These are phyloP conservation scores for Corymbia calophylla DNA, from an alignment of 441 rosid genomes.

Conservation along the genomic window DNA sequence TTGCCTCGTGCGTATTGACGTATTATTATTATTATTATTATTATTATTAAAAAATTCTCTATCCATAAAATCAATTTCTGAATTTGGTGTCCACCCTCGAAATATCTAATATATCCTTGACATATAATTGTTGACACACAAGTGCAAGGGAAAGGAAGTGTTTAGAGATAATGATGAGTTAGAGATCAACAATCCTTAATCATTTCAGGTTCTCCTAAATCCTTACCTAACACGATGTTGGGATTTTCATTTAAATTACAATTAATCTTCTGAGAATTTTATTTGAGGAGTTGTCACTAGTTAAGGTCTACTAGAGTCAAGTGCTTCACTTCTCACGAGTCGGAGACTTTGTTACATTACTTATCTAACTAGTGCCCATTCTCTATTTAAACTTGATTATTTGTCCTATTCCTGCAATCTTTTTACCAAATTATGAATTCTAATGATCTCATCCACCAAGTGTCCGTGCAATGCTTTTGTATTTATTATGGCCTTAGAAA, in stretches of 20 bases:
- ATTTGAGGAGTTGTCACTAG: no score
- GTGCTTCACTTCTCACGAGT: no score
- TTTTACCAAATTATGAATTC: background rate
- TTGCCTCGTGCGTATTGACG: fast-evolving
- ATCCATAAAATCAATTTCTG: background rate
- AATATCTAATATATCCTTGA: background rate
- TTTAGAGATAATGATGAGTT: fast-evolving
- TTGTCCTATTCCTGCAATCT: fast-evolving
- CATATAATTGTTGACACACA: background rate
- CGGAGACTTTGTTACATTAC: no score
- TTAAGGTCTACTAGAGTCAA: no score
- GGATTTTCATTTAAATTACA: background rate
- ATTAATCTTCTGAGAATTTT: fast-evolving
- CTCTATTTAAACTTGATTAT: no score
- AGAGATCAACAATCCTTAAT: background rate
- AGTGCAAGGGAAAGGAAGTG: fast-evolving
- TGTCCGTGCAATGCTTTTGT: background rate
- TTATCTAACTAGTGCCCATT: no score
- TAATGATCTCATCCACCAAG: background rate
- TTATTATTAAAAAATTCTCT: background rate
- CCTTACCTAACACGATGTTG: fast-evolving
- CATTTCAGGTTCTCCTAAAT: fast-evolving
- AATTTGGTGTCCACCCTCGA: background rate
- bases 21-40: background rate
- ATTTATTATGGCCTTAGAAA: no score